Base-by-base conservation (phyloP, 2,329 filamentous ascomycete genomes). In the Fusarium sp. region DNA sequence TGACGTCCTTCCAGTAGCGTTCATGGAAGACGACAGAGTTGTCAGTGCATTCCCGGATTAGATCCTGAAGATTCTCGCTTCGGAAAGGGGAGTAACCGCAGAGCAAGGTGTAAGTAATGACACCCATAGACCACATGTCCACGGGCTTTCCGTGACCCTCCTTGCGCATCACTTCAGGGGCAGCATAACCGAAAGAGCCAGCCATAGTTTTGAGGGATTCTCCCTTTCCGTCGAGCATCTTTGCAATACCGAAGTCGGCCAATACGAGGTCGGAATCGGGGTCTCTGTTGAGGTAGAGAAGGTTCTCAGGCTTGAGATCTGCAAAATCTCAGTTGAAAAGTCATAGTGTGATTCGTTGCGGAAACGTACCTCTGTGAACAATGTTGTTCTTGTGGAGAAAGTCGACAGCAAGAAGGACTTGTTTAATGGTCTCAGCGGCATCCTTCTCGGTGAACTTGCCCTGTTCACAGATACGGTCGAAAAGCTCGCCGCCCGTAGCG, bases 361-460 rank as follows among this genome's bases (percentile, higher is more conserved):
- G n/a, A 41, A 23, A 21, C 81, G 58, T 82, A 95, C 94, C 94
- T 90, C 96, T 87, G 82, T 99, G 96, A 53, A 99, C 96, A 66
- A 99, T 94, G 77, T 98, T 94, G 78, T 96, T 96, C 76, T 91
- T 85, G 82, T 99, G 96, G 42, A 99, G 89, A 78, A 98, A 99
- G 82, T 97, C 88, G 71, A 99, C 96, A 23, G 97, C 96, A 71
- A 91, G 91, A 30, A 99, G 88, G 32, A 99, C 92, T 82, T 99
- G 94, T 77, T 91, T 92, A 79, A 99, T 98, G 12, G 95, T 98
- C 81, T 96, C 92, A 21, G 94, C 95, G 14, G 94, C 94, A 83
- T 99, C 96, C 83, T 97, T 98, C 80, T 99, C 96, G 16, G 96
- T 99, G 83, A 98, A 99, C 79, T 93, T 97, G 75, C 96, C 97